phyloP scores from a whole-genome alignment of 345 rosid species.

The Ricinus communis region DNA sequence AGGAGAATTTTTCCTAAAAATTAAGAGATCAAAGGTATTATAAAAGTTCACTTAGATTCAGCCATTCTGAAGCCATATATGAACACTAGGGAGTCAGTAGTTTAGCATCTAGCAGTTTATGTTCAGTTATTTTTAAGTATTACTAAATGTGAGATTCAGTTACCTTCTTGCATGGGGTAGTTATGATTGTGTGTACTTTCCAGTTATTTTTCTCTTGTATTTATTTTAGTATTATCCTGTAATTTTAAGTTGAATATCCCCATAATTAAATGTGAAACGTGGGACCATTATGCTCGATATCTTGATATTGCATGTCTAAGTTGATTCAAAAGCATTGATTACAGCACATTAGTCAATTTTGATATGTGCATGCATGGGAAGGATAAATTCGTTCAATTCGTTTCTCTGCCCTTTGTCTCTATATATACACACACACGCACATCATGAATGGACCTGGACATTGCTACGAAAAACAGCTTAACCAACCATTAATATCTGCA shows the following conservation, averaged over 20 bases:
- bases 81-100: no score
- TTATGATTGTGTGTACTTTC: no score
- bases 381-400: not conserved
- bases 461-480: not conserved
- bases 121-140: no score
- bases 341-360: not conserved
- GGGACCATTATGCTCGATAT: not conserved
- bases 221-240: no score
- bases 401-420: not conserved
- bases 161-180: no score
- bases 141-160: not conserved
- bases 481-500: slow-evolving; percentile 8
- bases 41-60: no score
- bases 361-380: not conserved
- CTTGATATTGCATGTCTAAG: not conserved
- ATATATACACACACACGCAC: not conserved
- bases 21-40: no score
- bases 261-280: not conserved
- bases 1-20: no score
- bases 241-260: no score
- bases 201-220: no score
- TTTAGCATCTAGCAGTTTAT: no score
- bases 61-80: no score
- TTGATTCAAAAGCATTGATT: not conserved
- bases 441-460: slow-evolving; percentile 16